phyloP scores from a whole-genome alignment of 2,329 filamentous ascomycete genomes.

The Pseudogymnoascus sp. region DNA sequence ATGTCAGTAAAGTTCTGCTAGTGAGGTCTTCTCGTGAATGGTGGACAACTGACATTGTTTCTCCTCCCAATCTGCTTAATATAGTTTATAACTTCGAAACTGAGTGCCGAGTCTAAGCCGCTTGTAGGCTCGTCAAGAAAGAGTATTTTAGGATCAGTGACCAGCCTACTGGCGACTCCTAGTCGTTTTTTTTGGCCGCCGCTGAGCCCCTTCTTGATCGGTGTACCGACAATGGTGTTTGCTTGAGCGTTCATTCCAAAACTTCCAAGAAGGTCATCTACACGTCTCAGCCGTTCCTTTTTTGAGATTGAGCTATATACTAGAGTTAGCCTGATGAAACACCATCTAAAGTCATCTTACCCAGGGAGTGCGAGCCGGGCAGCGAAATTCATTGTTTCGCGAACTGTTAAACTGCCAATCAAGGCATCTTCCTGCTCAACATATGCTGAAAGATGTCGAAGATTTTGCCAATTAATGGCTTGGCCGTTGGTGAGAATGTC shows the following conservation, averaged over 20 bases:
- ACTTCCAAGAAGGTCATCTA: slow-evolving; percentile 56
- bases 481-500: slow-evolving; percentile 35
- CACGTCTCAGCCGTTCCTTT: slow-evolving; percentile 50
- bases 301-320: slow-evolving; percentile 31
- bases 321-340: not conserved
- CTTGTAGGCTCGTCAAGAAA: slow-evolving; percentile 95
- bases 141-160: slow-evolving; percentile 76
- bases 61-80: slow-evolving; percentile 55
- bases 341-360: too few relatives aligned
- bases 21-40: not conserved
- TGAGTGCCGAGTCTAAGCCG: slow-evolving; percentile 74
- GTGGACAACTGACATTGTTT: slow-evolving; percentile 43
- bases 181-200: slow-evolving; percentile 73
- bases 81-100: slow-evolving; percentile 67
- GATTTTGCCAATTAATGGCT: slow-evolving; percentile 32
- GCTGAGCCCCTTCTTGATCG: slow-evolving; percentile 70
- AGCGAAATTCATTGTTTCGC: slow-evolving; percentile 67
- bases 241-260: slow-evolving; percentile 66
- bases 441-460: slow-evolving; percentile 60
- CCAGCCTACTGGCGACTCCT: slow-evolving; percentile 71
- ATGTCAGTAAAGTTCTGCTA: not conserved
- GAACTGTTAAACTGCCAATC: slow-evolving; percentile 66
- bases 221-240: slow-evolving; percentile 65
- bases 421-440: slow-evolving; percentile 79
- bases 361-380: slow-evolving; percentile 45